phyloP scores from a whole-genome alignment of 495 filamentous ascomycete genomes.

The Podospora pseudoanserina region DNA sequence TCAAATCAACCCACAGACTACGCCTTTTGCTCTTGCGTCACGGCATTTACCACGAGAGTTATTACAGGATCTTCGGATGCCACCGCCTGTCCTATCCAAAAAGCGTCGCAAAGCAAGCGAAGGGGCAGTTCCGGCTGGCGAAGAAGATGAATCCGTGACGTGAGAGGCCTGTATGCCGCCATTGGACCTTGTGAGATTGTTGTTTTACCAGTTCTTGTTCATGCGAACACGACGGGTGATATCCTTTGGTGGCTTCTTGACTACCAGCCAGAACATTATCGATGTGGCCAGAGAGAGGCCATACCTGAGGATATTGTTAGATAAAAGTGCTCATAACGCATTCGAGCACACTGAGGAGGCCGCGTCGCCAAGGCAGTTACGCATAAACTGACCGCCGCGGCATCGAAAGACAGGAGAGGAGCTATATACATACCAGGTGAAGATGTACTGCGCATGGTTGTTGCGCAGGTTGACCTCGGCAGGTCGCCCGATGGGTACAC shows the following conservation, averaged over 20 bases:
- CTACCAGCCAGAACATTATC: slow-evolving; percentile 92
- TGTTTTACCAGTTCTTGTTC: slow-evolving; percentile 70
- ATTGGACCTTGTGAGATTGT: neutral
- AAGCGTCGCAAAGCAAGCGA: slow-evolving; percentile 18
- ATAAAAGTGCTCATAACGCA: neutral
- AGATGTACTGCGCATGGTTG: slow-evolving; percentile 96
- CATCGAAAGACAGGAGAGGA: neutral
- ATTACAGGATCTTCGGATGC: slow-evolving; percentile 74
- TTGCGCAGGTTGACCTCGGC: slow-evolving; percentile 92
- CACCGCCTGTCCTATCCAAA: slow-evolving; percentile 44
- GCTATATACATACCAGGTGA: slow-evolving; percentile 74
- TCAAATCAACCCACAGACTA: slow-evolving; percentile 64
- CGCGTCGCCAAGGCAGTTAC: neutral
- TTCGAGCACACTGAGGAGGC: neutral
- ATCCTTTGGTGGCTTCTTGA: slow-evolving; percentile 76
- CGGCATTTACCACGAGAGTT: slow-evolving; percentile 78
- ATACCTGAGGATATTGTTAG: slow-evolving; percentile 58
- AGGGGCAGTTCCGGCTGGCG: slow-evolving; percentile 4
- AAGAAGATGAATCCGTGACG: slow-evolving; percentile 25
- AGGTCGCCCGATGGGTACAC: slow-evolving; percentile 88
- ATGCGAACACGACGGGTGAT: slow-evolving; percentile 70
- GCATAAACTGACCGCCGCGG: neutral
- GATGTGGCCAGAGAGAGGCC: slow-evolving; percentile 80
- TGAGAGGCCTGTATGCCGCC: slow-evolving; percentile 14
- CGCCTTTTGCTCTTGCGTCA: slow-evolving; percentile 78